phyloP scores from a whole-genome alignment of 1,284 basidiomycete genomes.

The Ganoderma lucidum region DNA sequence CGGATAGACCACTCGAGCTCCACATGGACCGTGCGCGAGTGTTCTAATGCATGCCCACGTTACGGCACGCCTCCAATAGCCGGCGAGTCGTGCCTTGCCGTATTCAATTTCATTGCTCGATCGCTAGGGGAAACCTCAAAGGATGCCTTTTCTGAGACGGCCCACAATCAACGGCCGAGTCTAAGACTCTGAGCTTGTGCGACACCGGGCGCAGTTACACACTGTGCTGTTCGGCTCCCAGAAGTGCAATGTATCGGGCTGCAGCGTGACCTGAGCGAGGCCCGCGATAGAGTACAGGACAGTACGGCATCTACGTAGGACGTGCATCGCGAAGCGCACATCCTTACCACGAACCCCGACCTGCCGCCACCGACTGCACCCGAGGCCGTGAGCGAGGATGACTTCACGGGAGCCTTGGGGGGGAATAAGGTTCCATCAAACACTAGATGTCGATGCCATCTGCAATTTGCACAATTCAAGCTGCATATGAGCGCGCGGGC shows the following conservation, averaged over 20 bases:
- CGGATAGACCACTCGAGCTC: neutral
- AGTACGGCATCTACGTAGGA: neutral
- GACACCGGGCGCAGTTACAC: constrained; percentile 9
- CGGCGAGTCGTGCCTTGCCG: neutral
- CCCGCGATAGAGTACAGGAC: constrained; percentile 12
- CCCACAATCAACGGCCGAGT: neutral
- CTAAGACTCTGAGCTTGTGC: constrained; percentile 10
- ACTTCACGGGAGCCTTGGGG: constrained; percentile 12
- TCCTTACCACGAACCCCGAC: constrained; percentile 6
- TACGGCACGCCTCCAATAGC: constrained; percentile 5
- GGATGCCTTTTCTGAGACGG: constrained; percentile 1
- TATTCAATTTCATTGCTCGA: neutral
- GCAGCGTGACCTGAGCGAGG: constrained; percentile 6
- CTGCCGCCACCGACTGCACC: constrained; percentile 13
- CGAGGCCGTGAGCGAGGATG: constrained; percentile 11
- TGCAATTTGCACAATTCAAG: constrained; percentile 8
- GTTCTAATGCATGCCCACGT: neutral
- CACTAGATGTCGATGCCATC: constrained; percentile 28
- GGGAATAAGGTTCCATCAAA: constrained; percentile 20
- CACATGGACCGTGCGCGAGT: neutral
- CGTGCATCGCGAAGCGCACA: constrained; percentile 9
- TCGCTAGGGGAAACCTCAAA: neutral
- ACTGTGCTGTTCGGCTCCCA: constrained; percentile 1
- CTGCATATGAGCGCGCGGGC: neutral
- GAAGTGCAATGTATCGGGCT: neutral